These are phyloP conservation scores for Eucalyptus regnans DNA, from an alignment of 345 rosid species.

Conservation along the genomic window DNA sequence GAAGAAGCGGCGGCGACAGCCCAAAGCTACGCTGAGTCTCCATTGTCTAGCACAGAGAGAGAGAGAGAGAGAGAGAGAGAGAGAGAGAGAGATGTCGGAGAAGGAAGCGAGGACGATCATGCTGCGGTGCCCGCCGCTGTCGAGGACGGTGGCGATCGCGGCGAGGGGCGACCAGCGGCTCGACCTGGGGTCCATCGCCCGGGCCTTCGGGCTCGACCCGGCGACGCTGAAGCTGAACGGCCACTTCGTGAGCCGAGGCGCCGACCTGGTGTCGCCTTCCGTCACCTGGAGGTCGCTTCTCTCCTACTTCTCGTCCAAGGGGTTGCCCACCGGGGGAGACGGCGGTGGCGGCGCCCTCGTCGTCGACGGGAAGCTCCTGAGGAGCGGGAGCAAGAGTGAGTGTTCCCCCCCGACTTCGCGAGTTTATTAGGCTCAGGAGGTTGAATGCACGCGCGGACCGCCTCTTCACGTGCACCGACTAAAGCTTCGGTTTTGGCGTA, in stretches of 20 bases:
- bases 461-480: not conserved
- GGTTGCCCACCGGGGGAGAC: slow-evolving; percentile 55
- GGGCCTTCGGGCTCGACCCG: slow-evolving; percentile 62
- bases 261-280: slow-evolving; percentile 45
- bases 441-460: not conserved
- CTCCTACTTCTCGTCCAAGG: slow-evolving; percentile 66
- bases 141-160: slow-evolving; percentile 21
- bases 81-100: not conserved
- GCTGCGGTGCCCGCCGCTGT: slow-evolving; percentile 48
- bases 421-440: not conserved
- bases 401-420: not conserved
- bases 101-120: slow-evolving; percentile 23
- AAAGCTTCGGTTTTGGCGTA: not conserved
- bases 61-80: not conserved
- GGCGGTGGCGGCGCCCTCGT: slow-evolving; percentile 31
- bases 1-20: not conserved
- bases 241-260: slow-evolving; percentile 73
- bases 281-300: slow-evolving; percentile 81
- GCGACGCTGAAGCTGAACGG: slow-evolving; percentile 68
- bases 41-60: not conserved
- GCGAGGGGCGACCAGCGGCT: slow-evolving; percentile 48
- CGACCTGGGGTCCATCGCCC: slow-evolving; percentile 59
- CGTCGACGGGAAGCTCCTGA: slow-evolving; percentile 62
- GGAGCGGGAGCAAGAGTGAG: slow-evolving; percentile 53
- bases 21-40: not conserved